Conservation (phyloP, 2,329 filamentous ascomycete genomes). For the Paecilomyces dactylethromorphus region DNA sequence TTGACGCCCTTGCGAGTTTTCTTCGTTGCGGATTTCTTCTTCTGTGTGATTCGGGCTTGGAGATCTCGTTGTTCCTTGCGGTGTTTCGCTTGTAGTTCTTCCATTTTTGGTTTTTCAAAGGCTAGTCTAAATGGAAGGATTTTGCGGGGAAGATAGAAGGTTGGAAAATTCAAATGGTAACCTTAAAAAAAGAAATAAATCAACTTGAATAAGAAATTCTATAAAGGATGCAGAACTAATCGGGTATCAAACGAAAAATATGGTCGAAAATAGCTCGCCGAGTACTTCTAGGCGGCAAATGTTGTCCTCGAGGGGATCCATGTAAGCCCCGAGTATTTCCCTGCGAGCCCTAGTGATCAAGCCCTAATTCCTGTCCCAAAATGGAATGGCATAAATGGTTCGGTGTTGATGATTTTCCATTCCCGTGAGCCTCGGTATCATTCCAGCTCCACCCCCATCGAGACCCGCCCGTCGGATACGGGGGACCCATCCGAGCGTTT, state of each 20-base stretch:
- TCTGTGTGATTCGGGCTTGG: conserved; percentile 77
- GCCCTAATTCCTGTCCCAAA: conserved; percentile 19
- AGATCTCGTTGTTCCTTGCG: conserved; percentile 85
- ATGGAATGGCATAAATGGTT: conserved; percentile 4
- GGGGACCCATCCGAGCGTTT: not conserved
- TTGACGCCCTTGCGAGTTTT: conserved; percentile 64
- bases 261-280: not conserved
- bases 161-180: not conserved
- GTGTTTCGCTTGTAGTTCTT: conserved; percentile 72
- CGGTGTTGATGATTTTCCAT: conserved; percentile 10
- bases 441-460: conserved; percentile 3
- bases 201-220: conserved; percentile 3
- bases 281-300: not conserved
- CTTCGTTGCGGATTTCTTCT: conserved; percentile 95
- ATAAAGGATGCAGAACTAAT: not conserved
- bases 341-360: conserved; percentile 21
- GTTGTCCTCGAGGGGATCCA: not conserved
- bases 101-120: conserved; percentile 42
- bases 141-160: not conserved
- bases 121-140: too few species aligned
- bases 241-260: not conserved
- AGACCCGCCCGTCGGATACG: conserved; percentile 15
- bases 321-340: conserved; percentile 11
- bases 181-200: conserved; percentile 1
- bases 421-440: conserved; percentile 20